Percentiles rank a stretch among this genome's conserved stretches.
These are phyloP conservation scores for Aspergillus sp. DNA, from an alignment of 2,329 filamentous ascomycete species.

Conservation along the genomic window DNA sequence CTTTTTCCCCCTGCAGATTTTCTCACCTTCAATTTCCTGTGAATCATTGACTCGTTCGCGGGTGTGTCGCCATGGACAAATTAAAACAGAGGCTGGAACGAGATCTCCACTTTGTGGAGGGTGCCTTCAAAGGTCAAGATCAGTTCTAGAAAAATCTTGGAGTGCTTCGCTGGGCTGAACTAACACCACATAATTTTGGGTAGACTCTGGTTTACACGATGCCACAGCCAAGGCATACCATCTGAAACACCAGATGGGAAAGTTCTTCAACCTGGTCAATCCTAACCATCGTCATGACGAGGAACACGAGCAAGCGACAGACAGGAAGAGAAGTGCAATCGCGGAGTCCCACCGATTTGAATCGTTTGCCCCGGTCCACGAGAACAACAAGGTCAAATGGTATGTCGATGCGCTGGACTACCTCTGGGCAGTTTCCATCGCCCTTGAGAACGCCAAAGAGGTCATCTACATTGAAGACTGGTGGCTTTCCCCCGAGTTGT, in stretches of 20 bases:
- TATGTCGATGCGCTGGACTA: constrained; percentile 96
- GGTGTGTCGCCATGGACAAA: constrained; percentile 17
- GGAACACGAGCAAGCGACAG: constrained; percentile 78
- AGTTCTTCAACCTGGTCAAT: constrained; percentile 69
- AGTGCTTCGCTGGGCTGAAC: background rate
- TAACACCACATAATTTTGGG: background rate
- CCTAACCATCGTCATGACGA: constrained; percentile 89
- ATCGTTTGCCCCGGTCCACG: constrained; percentile 84
- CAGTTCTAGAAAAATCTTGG: background rate
- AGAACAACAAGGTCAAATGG: constrained; percentile 89
- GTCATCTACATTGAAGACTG: constrained; percentile 95
- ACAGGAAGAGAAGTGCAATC: constrained; percentile 71
- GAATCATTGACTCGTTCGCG: background rate
- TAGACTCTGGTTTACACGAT: constrained; percentile 34
- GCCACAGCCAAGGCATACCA: constrained; percentile 52
- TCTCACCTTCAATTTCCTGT: background rate
- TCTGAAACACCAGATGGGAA: constrained; percentile 59
- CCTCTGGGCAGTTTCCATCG: constrained; percentile 87
- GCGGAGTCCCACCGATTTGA: constrained; percentile 73
- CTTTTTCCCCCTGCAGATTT: no score
- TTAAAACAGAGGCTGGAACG: constrained; percentile 19
- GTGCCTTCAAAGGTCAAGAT: constrained; percentile 20
- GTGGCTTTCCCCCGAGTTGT: constrained; percentile 93
- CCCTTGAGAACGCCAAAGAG: constrained; percentile 84
- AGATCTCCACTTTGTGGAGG: constrained; percentile 18